Percentiles rank a stretch among this genome's conserved stretches.
Evolutionary conservation across 2,329 filamentous ascomycete genomes (phyloP).

Genomic region (Penicillium sp.): DNA sequence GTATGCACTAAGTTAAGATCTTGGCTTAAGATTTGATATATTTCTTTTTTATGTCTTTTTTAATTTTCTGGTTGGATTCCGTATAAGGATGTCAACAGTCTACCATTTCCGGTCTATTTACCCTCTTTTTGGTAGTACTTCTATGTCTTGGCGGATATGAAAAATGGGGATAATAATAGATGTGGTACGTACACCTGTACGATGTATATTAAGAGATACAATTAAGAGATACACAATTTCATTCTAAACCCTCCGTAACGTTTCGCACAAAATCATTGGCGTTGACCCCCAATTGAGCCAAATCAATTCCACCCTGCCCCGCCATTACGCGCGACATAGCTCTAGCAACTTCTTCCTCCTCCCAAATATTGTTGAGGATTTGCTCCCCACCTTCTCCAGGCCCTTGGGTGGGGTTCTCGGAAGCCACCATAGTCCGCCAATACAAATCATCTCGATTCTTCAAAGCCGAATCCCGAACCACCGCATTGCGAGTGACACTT

Average conservation of each 20-base stretch:
- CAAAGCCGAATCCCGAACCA: constrained; percentile 69
- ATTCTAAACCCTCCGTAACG: constrained; percentile 41
- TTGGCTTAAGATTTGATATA: background rate
- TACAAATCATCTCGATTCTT: constrained; percentile 66
- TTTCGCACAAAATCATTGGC: constrained; percentile 45
- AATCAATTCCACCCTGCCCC: constrained; percentile 52
- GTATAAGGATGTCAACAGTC: background rate
- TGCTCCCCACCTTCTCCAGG: constrained; percentile 56
- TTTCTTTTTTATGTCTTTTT: no score
- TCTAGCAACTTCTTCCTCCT: constrained; percentile 63
- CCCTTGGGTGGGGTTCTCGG: constrained; percentile 55
- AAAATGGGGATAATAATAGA: background rate
- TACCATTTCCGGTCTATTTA: constrained; percentile 8
- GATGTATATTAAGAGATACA: background rate
- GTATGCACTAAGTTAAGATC: constrained; percentile 2
- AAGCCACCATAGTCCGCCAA: constrained; percentile 59
- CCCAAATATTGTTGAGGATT: constrained; percentile 51
- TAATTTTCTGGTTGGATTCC: background rate
- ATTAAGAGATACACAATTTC: background rate
- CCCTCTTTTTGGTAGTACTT: background rate
- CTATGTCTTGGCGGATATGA: background rate
- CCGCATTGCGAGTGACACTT: constrained; percentile 75
- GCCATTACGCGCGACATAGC: constrained; percentile 76
- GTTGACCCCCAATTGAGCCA: constrained; percentile 42
- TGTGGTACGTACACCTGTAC: no score